A percentile compares a stretch with the other conserved stretches of the same genome.
phyloP scores from a whole-genome alignment of 345 rosid species.

The Pistacia atlantica region DNA sequence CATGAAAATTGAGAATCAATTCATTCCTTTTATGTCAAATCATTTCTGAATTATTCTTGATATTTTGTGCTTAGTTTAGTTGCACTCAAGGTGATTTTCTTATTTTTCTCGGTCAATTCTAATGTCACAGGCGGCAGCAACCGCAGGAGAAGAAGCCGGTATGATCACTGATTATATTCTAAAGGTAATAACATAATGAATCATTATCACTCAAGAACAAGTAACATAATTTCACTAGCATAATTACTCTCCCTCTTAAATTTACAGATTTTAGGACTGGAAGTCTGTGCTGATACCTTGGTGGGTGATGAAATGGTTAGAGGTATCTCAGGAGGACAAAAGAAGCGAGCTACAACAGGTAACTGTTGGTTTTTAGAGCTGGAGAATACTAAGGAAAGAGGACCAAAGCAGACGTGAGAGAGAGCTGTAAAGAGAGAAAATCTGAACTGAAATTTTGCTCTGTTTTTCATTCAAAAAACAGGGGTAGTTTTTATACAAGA shows the following conservation, averaged over 20 bases:
- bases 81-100: not conserved
- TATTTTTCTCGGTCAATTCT: not conserved
- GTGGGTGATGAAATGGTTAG: conserved; percentile 66
- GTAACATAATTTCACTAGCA: too few relatives aligned
- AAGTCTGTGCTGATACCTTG: conserved; percentile 63
- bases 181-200: conserved; percentile 45
- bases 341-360: conserved; percentile 73
- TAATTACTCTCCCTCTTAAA: not conserved
- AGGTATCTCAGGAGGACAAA: conserved; percentile 76
- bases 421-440: too few relatives aligned
- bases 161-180: conserved; percentile 56
- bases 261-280: conserved; percentile 43
- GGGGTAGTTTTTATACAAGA: too few relatives aligned
- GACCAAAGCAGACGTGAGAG: too few relatives aligned
- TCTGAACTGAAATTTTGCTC: too few relatives aligned
- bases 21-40: too few relatives aligned
- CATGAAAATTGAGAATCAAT: too few relatives aligned
- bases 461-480: too few relatives aligned
- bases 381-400: too few relatives aligned
- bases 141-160: conserved; percentile 47
- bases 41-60: not conserved
- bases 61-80: not conserved
- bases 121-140: conserved; percentile 47
- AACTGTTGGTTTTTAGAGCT: not conserved
- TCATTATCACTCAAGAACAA: too few relatives aligned